These are phyloP conservation scores for Allium sativum DNA, from an alignment of 106 monocot genomes.

Conservation along the genomic window DNA sequence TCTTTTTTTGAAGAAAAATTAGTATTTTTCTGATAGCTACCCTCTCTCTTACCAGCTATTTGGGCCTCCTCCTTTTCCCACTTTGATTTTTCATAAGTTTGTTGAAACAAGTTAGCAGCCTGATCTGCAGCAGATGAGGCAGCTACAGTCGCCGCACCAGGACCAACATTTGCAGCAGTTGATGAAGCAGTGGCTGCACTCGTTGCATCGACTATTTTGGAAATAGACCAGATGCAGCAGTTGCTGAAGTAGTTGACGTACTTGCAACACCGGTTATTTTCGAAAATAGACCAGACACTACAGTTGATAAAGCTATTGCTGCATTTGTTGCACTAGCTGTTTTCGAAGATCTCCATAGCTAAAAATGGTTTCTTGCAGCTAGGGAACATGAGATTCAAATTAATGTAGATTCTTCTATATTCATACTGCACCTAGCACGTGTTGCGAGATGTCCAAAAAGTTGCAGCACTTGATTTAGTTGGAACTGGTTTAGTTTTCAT, in stretches of 20 bases:
- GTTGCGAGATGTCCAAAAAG: constrained; percentile 78
- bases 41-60: constrained; percentile 7
- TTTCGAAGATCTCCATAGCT: constrained; percentile 35
- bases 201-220: neutral
- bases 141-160: neutral
- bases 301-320: too few species aligned
- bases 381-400: constrained; percentile 60
- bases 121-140: constrained; percentile 8
- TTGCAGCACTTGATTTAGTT: constrained; percentile 13
- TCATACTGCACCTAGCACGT: constrained; percentile 77
- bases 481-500: constrained; percentile 11
- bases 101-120: constrained; percentile 29
- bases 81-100: constrained; percentile 39
- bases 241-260: neutral
- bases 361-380: constrained; percentile 58
- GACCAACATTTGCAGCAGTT: too few species aligned
- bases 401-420: constrained; percentile 56
- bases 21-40: neutral
- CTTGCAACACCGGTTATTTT: constrained; percentile 3
- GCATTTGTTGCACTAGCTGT: constrained; percentile 5
- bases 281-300: neutral
- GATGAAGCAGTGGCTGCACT: neutral
- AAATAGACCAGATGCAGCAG: constrained; percentile 5
- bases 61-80: constrained; percentile 29
- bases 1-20: constrained; percentile 1